Base-by-base conservation (phyloP, 2,329 filamentous ascomycete genomes). In the Ilyonectria destructans region DNA sequence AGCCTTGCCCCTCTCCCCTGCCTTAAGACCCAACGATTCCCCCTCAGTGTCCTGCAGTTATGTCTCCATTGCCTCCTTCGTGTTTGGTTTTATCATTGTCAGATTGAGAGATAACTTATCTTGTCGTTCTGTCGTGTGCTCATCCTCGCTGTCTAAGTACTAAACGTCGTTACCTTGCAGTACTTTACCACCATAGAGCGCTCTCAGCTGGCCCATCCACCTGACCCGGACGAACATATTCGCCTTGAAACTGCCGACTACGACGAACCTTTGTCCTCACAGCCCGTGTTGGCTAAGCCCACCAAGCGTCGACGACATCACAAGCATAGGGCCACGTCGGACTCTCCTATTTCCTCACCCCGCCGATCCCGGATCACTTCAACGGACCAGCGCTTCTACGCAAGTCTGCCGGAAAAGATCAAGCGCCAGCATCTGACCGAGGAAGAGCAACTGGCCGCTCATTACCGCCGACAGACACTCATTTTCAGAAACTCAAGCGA, bases 161-260 rank as follows among this genome's bases (percentile, higher is more conserved):
- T 77, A 68, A 74, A 60, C 40, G 49, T 58, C 35, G 40, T 46
- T 51, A 33, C 43, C 43, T 59, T 67, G 46, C 79, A 94, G 89
- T 93, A 92, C 82, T 93, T 94, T 82, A 93, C 91, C 35, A 91
- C 89, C 8, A 85, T 92, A 70, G 92, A 94, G 80, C 88, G 91
- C 65, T 85, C 93, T 66, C 89, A 89, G 74, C 89, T 94, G 78
- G 88, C 87, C 58, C 89, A 90, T 74, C 72, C 74, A 48, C 69
- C 75, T 29, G 77, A 74, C 40, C 35, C 68, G 23, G 71, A 67
- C 58, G 49, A 68, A 31, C 57, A 59, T 46, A 59, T 68, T 51
- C 65, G 61, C 37, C 63, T 72, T 33, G 71, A 69, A 40, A 76
- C 72, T 63, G 57, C 62, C 58, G 67, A 68, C 45, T 65, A 69